These are phyloP conservation scores for Claviceps purpurea DNA, from an alignment of 2,329 filamentous ascomycete genomes.

Conservation along the genomic window DNA sequence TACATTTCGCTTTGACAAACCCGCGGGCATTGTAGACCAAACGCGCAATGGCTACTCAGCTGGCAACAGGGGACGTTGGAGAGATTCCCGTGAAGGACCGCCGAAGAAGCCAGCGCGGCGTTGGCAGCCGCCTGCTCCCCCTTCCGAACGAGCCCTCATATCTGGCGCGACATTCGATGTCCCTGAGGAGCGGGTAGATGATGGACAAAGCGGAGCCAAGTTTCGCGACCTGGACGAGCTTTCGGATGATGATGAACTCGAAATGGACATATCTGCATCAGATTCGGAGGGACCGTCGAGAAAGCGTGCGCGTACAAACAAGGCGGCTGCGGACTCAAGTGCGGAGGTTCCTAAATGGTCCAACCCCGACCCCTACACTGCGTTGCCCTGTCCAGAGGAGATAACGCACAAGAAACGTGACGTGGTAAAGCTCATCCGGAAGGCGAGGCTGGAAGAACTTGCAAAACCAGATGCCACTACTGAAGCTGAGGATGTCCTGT, in stretches of 20 bases:
- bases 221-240: slow-evolving; percentile 43
- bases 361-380: slow-evolving; percentile 89
- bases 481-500: slow-evolving; percentile 75
- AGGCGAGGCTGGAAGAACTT: slow-evolving; percentile 54
- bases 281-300: slow-evolving; percentile 27
- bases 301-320: slow-evolving; percentile 19
- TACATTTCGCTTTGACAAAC: slow-evolving; percentile 40
- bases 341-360: slow-evolving; percentile 67
- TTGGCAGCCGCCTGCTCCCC: slow-evolving; percentile 25
- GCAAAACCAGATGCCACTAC: slow-evolving; percentile 37
- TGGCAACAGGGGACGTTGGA: slow-evolving; percentile 8
- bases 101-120: slow-evolving; percentile 15
- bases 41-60: slow-evolving; percentile 8
- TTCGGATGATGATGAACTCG: slow-evolving; percentile 49
- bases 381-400: slow-evolving; percentile 67
- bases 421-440: slow-evolving; percentile 82
- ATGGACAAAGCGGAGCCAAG: slow-evolving; percentile 31
- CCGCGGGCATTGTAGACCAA: slow-evolving; percentile 30
- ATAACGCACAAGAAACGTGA: slow-evolving; percentile 64
- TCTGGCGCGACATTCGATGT: slow-evolving; percentile 27
- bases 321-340: slow-evolving; percentile 17
- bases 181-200: slow-evolving; percentile 32
- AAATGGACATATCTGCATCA: slow-evolving; percentile 43
- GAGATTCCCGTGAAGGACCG: slow-evolving; percentile 14
- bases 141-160: slow-evolving; percentile 37